Base-by-base conservation (phyloP, 1,139 yeast species). In the Wickerhamiella infanticola region DNA sequence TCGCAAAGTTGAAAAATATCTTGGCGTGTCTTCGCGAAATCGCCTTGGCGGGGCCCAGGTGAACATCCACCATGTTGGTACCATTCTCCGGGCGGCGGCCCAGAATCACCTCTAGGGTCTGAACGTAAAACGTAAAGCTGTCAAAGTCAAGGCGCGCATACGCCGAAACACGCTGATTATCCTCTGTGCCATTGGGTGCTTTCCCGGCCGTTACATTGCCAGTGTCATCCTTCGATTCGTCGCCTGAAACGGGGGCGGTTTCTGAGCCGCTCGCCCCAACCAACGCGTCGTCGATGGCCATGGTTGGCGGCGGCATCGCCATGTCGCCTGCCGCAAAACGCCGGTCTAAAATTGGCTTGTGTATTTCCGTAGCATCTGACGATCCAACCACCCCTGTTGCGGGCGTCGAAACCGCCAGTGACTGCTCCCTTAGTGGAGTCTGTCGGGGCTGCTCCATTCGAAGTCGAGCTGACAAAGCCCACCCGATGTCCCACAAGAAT, bases 91-190 rank as follows among this genome's bases (percentile, higher is more conserved):
- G 81, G 50, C 85, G 74, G 54, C 99, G 72, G 5, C 99, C 99
- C 40, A 90, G 68, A 6, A 90, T 74, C 2, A 90, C 95, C 61
- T 90, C 97, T 56, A 90, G 70, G 1, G 98, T 90, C 63, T 90
- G 98, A 3, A 90, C 95, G 57, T 86, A 90, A 62, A 93, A 90
- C 3, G 95, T 85, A 61, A 81, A 88, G 53, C 85, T 79, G 50
- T 84, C 95, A 63, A 90, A 90, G 61, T 90, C 97, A 39, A 90
- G 66, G 53, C 95, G 72, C 1, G 98, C 98, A 61, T 90, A 90
- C 1, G 98, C 98, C 7, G 88, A 81, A 9, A 90, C 84, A 49
- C 77, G 55, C 33, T 48, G 45, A 40, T 46, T 42, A 6, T 52
- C 58, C 35, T 51, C 54, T n/a, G 44, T 51, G 41, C 47, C 41